A percentile compares a stretch with the other conserved stretches of the same genome.
phyloP scores from a whole-genome alignment of 73 alveolate genomes.

The Paramecium sonneborni region DNA sequence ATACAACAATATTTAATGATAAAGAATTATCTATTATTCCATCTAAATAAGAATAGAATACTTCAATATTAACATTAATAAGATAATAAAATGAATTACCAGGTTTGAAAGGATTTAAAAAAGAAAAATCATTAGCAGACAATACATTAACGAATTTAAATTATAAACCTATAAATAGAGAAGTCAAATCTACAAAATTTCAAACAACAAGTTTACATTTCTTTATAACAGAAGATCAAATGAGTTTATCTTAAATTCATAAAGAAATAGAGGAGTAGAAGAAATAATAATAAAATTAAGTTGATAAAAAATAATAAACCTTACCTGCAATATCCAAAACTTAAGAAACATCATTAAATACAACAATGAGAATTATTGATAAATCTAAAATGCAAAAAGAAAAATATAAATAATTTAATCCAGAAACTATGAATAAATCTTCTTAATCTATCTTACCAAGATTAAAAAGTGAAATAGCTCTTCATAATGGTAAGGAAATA shows the following conservation, averaged over 20 bases:
- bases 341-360: constrained; percentile 4
- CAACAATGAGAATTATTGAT: constrained; percentile 45
- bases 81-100: constrained; percentile 7
- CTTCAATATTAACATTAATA: constrained; percentile 32
- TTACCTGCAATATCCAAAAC: not conserved
- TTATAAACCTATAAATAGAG: not conserved
- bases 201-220: constrained; percentile 43
- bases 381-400: constrained; percentile 50
- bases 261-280: constrained; percentile 53
- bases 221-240: constrained; percentile 63
- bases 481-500: constrained; percentile 50
- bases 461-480: constrained; percentile 40
- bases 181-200: not conserved
- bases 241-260: not conserved
- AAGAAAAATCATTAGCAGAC: constrained; percentile 17
- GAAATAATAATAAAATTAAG: not conserved
- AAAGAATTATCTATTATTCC: constrained; percentile 39
- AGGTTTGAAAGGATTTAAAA: constrained; percentile 5
- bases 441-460: constrained; percentile 58
- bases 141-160: not conserved
- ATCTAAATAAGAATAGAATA: constrained; percentile 44
- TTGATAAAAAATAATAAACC: constrained; percentile 18
- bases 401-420: constrained; percentile 39
- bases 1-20: not conserved
- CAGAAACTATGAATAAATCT: not conserved